Conservation (phyloP, 768 basidiomycete genomes). For the Naganishia vaughanmartiniae region DNA sequence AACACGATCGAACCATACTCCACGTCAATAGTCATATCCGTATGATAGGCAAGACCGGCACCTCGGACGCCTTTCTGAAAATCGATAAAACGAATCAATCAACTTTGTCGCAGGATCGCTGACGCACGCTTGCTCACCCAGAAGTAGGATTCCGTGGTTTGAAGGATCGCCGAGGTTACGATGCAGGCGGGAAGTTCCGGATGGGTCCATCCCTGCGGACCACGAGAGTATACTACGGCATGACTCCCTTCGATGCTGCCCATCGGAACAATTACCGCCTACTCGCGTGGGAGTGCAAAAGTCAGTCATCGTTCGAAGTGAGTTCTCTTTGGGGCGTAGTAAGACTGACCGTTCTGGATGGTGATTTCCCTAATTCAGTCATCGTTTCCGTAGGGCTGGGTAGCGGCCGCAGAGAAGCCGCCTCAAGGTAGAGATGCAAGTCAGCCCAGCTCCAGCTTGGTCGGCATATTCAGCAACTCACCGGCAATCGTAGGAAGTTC, state of each 20-base stretch:
- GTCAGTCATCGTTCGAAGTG: neutral
- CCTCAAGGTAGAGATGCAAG: neutral
- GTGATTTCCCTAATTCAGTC: slow-evolving; percentile 69
- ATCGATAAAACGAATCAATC: neutral
- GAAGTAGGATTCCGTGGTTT: slow-evolving; percentile 88
- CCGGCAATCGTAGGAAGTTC: slow-evolving; percentile 53
- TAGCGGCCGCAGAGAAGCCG: slow-evolving; percentile 62
- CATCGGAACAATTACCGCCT: slow-evolving; percentile 78
- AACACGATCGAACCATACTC: slow-evolving; percentile 58
- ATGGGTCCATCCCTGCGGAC: slow-evolving; percentile 73
- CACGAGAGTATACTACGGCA: slow-evolving; percentile 70
- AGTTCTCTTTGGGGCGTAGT: neutral
- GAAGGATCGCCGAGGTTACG: slow-evolving; percentile 77
- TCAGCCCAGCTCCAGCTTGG: neutral
- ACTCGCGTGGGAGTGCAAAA: neutral
- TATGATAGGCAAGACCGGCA: slow-evolving; percentile 88
- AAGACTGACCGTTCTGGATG: slow-evolving; percentile 60
- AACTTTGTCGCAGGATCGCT: neutral
- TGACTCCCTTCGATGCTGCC: slow-evolving; percentile 93
- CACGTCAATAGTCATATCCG: slow-evolving; percentile 66
- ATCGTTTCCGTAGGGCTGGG: slow-evolving; percentile 67
- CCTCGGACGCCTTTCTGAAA: slow-evolving; percentile 64
- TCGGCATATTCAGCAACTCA: neutral
- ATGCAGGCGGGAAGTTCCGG: slow-evolving; percentile 79
- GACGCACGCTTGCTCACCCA: slow-evolving; percentile 62